Conservation (phyloP, 192 early-diverging fungal species). For the Gamsiella multidivaricata region DNA sequence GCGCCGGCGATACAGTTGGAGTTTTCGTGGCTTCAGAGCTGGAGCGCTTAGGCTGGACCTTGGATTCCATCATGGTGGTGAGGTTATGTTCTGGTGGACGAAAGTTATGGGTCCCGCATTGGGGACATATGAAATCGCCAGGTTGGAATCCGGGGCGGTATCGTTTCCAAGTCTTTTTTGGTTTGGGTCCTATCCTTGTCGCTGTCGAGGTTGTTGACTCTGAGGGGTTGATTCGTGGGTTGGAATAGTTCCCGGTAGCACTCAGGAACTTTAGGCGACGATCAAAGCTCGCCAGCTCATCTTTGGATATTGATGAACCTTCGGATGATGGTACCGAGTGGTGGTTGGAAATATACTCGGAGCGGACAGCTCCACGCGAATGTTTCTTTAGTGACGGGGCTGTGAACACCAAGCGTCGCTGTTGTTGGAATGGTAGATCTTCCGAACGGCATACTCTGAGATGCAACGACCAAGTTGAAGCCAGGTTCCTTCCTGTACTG, state of each 20-base stretch:
- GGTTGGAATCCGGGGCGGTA: conserved; percentile 24
- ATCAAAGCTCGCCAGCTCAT: background rate
- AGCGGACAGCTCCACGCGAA: too few species aligned
- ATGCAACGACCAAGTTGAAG: too few species aligned
- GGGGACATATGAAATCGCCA: conserved; percentile 49
- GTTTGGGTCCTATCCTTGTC: background rate
- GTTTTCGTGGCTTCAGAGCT: background rate
- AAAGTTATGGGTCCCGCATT: conserved; percentile 47
- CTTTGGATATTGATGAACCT: background rate
- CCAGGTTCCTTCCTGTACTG: too few species aligned
- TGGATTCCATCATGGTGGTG: background rate
- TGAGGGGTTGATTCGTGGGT: background rate
- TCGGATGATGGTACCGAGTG: background rate
- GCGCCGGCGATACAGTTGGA: too few species aligned
- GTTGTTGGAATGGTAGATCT: background rate
- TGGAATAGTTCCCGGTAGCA: background rate
- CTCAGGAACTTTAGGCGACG: conserved; percentile 9
- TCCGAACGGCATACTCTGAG: too few species aligned
- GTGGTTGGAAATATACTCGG: background rate
- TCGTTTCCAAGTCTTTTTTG: background rate
- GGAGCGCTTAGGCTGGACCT: background rate
- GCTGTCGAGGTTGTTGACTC: too few species aligned
- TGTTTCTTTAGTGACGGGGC: too few species aligned
- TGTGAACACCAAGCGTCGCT: background rate
- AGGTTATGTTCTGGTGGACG: conserved; percentile 25